Conservation (phyloP, 1,284 basidiomycete species). For the Ustilago crameri region DNA sequence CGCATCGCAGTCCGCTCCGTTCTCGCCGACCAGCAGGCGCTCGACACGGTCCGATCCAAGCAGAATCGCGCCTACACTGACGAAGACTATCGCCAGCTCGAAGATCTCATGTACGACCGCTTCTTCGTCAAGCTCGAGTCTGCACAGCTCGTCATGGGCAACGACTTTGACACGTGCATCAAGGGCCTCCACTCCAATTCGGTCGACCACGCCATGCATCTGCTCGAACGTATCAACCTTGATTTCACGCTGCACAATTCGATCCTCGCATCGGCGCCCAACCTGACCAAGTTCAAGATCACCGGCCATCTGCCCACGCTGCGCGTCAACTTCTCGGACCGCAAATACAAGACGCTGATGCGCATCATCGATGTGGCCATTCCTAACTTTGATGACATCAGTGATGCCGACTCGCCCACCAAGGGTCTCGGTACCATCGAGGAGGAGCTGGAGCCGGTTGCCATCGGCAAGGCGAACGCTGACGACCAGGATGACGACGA, state of each 20-base stretch:
- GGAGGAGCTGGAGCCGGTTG: constrained; percentile 40
- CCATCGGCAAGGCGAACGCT: constrained; percentile 16
- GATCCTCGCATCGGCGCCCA: constrained; percentile 87
- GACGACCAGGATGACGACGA: constrained; percentile 17
- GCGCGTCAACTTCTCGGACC: constrained; percentile 92
- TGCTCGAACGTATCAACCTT: constrained; percentile 90
- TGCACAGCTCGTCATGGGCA: constrained; percentile 91
- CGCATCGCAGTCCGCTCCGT: constrained; percentile 94
- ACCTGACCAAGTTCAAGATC: constrained; percentile 89
- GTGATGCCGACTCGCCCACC: constrained; percentile 46
- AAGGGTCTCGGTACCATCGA: constrained; percentile 38
- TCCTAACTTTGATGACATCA: constrained; percentile 79
- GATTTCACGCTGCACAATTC: constrained; percentile 91
- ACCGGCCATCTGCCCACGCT: constrained; percentile 88
- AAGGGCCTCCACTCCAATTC: constrained; percentile 73
- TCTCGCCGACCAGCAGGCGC: constrained; percentile 83
- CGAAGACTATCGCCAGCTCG: constrained; percentile 86
- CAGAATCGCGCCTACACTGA: constrained; percentile 86
- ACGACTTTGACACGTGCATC: constrained; percentile 83
- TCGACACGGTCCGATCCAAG: constrained; percentile 85
- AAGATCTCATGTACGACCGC: constrained; percentile 97
- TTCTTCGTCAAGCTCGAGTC: constrained; percentile 85
- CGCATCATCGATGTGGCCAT: constrained; percentile 90
- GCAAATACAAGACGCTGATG: constrained; percentile 95
- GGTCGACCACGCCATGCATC: constrained; percentile 73